Conservation (phyloP, 345 rosid species). For the Pelargonium nanum region DNA sequence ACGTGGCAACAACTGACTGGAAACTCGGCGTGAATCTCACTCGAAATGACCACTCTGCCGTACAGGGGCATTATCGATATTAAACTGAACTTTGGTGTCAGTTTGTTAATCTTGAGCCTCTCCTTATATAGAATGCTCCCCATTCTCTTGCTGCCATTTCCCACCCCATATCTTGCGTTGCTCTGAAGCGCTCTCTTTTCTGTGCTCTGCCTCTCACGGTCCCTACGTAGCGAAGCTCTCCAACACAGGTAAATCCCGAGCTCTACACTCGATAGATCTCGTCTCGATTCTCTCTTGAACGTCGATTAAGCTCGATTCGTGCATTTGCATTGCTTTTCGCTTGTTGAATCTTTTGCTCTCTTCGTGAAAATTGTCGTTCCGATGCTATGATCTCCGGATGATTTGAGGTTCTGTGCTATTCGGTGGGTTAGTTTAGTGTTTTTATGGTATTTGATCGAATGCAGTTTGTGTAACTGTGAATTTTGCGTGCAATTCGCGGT, state of each 20-base stretch:
- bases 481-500: constrained; percentile 4
- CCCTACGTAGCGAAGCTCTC: constrained; percentile 4
- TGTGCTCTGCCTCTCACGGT: no score
- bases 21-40: no score
- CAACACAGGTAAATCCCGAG: constrained; percentile 16
- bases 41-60: no score
- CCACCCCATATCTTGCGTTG: constrained; percentile 17
- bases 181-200: constrained; percentile 13
- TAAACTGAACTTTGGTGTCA: not conserved
- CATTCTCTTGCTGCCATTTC: not conserved
- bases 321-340: not conserved
- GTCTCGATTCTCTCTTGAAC: not conserved
- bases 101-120: not conserved
- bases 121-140: constrained; percentile 9
- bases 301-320: not conserved
- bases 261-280: not conserved
- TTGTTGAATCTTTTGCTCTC: no score
- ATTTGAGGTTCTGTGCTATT: no score
- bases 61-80: constrained; percentile 20
- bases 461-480: not conserved
- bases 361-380: no score
- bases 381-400: no score
- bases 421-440: no score
- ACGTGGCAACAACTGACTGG: no score
- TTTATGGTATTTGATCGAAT: no score